Conservation (phyloP, 2,329 filamentous ascomycete species). For the Diaporthe caulivora region DNA sequence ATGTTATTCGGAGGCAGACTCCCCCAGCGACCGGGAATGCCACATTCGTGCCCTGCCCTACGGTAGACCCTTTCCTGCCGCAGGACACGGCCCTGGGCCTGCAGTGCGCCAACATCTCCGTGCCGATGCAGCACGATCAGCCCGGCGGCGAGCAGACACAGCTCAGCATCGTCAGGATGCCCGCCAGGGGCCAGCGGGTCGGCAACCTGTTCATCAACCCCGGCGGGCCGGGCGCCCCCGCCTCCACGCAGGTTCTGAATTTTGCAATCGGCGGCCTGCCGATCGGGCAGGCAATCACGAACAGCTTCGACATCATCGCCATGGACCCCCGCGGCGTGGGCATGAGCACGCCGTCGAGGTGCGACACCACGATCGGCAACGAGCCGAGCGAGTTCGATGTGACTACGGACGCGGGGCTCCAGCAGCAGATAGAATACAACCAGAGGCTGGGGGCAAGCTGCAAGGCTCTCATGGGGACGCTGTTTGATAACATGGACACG, state of each 20-base stretch:
- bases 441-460: slow-evolving; percentile 55
- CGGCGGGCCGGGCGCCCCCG: slow-evolving; percentile 53
- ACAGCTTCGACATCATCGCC: slow-evolving; percentile 57
- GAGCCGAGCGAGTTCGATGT: slow-evolving; percentile 52
- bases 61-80: slow-evolving; percentile 17
- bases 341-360: slow-evolving; percentile 53
- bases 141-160: slow-evolving; percentile 25
- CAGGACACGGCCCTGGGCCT: slow-evolving; percentile 9
- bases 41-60: slow-evolving; percentile 13
- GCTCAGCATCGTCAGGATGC: slow-evolving; percentile 25
- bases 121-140: slow-evolving; percentile 25
- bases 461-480: slow-evolving; percentile 51
- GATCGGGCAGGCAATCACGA: slow-evolving; percentile 29
- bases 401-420: slow-evolving; percentile 51
- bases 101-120: slow-evolving; percentile 17
- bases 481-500: slow-evolving; percentile 58
- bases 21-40: slow-evolving; percentile 7
- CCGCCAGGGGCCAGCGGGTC: slow-evolving; percentile 31
- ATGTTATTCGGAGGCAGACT: background rate
- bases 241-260: slow-evolving; percentile 44
- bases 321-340: slow-evolving; percentile 58
- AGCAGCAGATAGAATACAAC: slow-evolving; percentile 54
- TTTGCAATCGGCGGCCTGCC: slow-evolving; percentile 10
- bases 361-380: slow-evolving; percentile 53
- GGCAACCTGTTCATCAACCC: slow-evolving; percentile 57